phyloP scores from a whole-genome alignment of 73 alveolate genomes.

The Tetrahymena thermophila region DNA sequence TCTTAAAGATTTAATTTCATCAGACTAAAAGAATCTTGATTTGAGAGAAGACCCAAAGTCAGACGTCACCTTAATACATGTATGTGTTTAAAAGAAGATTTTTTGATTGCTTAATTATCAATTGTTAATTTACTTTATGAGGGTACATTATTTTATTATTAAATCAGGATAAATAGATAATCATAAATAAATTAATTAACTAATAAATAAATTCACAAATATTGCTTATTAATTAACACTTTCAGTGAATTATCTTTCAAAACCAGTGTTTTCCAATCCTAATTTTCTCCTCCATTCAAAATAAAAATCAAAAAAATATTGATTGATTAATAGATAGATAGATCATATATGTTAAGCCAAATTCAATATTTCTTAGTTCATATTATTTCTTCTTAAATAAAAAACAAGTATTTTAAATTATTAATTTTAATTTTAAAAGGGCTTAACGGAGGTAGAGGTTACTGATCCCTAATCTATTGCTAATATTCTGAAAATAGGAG shows the following conservation, averaged over 20 bases:
- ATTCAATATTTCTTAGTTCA: background rate
- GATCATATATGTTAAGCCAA: too few species aligned
- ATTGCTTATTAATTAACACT: background rate
- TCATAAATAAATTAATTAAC: background rate
- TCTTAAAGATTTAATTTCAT: conserved; percentile 75
- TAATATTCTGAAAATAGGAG: conserved; percentile 73
- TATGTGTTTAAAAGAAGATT: conserved; percentile 4
- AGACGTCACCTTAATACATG: conserved; percentile 82
- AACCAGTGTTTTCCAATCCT: background rate
- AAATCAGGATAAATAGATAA: background rate
- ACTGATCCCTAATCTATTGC: conserved; percentile 80
- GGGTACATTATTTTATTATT: background rate
- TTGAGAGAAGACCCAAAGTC: conserved; percentile 88
- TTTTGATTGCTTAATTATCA: background rate
- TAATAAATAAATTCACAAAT: background rate
- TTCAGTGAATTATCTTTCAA: background rate
- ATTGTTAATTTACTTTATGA: background rate
- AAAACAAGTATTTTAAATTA: background rate
- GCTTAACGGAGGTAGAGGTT: conserved; percentile 65
- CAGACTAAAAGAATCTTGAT: conserved; percentile 70
- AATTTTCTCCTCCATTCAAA: background rate
- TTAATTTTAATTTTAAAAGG: background rate
- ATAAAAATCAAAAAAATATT: background rate
- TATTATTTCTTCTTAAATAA: background rate
- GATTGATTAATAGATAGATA: too few species aligned